Evolutionary conservation across 352 stramenopile species (phyloP), one percentile per base, ranked within the genome.

Genomic region (Phytophthora lateralis): DNA sequence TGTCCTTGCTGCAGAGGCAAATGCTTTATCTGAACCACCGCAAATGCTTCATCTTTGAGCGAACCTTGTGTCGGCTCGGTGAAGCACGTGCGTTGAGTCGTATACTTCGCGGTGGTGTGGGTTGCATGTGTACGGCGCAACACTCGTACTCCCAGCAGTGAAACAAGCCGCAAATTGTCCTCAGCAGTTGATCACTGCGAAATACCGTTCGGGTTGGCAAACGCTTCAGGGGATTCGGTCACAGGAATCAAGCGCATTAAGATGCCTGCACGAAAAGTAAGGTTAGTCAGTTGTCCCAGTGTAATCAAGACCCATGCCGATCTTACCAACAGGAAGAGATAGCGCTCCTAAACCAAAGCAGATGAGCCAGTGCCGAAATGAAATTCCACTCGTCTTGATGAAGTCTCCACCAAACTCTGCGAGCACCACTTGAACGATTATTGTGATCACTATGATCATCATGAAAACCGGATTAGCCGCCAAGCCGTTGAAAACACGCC

Each of bases 381-480:
- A 73, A 49, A 94, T 85, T 32, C 76, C 39, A 53, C 81, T 89
- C 17, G 85, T 92, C 60, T 91, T 91, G 29, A 75, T 90, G 45
- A 94, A 92, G 55, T 91, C 69, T n/a, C 95, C 96, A 37, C 96
- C 96, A 47, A 98, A 97, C 70, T 99, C 77, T 38, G 98, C 95
- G 46, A 99, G 94, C 15, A 99, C 55, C 38, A 98, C 74, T 78
- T 99, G 97, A 7, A 98, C 75, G n/a, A 96, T 52, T 6, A 98
- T 66, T 11, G 96, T 99, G 35, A 89, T 66, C 15, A 95, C 2
- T 32, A 98, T 86, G 51, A 99, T 97, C 20, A 73, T 69, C 24
- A 97, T 76, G 74, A 99, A 99, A 3, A 99, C 80, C 4, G 69
- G 64, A 75, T 99, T 99, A 8, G 73, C 77, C 21, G 88, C 42